These are phyloP conservation scores for Acer yangbiense DNA, from an alignment of 345 rosid species.

Conservation along the genomic window DNA sequence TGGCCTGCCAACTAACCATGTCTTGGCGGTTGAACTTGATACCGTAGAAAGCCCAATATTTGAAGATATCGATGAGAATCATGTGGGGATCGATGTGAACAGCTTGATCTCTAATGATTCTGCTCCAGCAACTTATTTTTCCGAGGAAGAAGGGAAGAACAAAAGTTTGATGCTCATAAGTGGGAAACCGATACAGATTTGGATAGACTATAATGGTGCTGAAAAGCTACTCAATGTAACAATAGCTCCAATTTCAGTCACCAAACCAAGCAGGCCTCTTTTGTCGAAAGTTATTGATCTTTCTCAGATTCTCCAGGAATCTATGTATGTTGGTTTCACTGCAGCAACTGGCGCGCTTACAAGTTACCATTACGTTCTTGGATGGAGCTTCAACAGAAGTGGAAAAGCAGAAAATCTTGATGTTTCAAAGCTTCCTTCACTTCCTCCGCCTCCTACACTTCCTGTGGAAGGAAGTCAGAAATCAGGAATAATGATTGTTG, in stretches of 20 bases:
- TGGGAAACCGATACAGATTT: slow-evolving; percentile 47
- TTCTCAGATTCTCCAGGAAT: slow-evolving; percentile 35
- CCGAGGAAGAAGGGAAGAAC: slow-evolving; percentile 22
- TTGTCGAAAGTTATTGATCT: slow-evolving; percentile 46
- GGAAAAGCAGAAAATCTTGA: slow-evolving; percentile 45
- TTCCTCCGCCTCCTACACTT: slow-evolving; percentile 34
- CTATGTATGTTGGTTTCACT: slow-evolving; percentile 54
- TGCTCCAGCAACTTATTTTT: slow-evolving; percentile 42
- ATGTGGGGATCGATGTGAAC: slow-evolving; percentile 61
- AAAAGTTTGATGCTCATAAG: slow-evolving; percentile 39
- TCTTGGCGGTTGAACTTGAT: slow-evolving; percentile 58
- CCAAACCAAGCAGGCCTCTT: slow-evolving; percentile 48
- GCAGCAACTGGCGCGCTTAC: slow-evolving; percentile 45
- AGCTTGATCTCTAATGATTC: slow-evolving; percentile 36
- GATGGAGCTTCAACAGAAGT: slow-evolving; percentile 64
- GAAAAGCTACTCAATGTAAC: slow-evolving; percentile 30
- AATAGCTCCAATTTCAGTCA: slow-evolving; percentile 37
- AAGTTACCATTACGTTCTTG: slow-evolving; percentile 47
- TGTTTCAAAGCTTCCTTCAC: slow-evolving; percentile 51
- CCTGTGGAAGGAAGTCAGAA: slow-evolving; percentile 20
- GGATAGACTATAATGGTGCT: slow-evolving; percentile 57
- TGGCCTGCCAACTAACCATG: slow-evolving; percentile 42
- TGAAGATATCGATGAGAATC: slow-evolving; percentile 48
- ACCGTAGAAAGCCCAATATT: slow-evolving; percentile 43
- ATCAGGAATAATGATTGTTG: slow-evolving; percentile 19